Conservation (phyloP, 2,329 filamentous ascomycete genomes). For the Rhinocladiella mackenziei region DNA sequence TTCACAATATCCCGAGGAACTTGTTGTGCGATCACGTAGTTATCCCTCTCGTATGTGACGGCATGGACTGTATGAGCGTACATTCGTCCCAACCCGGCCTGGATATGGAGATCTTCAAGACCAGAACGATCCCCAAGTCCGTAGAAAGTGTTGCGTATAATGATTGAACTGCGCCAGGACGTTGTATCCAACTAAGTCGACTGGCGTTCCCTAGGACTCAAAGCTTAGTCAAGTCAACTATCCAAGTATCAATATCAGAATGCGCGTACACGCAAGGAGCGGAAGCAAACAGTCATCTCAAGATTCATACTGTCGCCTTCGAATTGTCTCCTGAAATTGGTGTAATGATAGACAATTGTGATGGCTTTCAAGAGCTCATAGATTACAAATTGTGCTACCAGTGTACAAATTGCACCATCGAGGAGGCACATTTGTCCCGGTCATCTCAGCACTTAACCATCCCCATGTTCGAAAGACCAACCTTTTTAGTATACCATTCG, state of each 20-base stretch:
- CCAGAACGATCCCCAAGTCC: constrained; percentile 25
- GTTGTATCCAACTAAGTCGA: constrained; percentile 27
- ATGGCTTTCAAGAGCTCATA: constrained; percentile 35
- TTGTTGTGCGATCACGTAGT: constrained; percentile 41
- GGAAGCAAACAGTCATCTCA: constrained; percentile 28
- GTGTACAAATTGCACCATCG: no score
- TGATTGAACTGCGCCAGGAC: constrained; percentile 28
- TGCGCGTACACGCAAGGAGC: constrained; percentile 25
- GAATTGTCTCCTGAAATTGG: constrained; percentile 32
- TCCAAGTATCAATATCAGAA: background rate
- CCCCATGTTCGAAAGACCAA: no score
- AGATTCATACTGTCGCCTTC: background rate
- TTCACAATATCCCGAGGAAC: constrained; percentile 31
- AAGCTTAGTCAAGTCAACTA: background rate
- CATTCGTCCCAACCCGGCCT: constrained; percentile 26
- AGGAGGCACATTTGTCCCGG: no score
- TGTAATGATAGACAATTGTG: constrained; percentile 37
- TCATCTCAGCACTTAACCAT: no score
- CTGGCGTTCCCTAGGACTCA: constrained; percentile 15
- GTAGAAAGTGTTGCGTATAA: constrained; percentile 24
- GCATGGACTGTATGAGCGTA: constrained; percentile 18
- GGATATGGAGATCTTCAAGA: constrained; percentile 30
- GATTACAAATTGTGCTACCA: constrained; percentile 31
- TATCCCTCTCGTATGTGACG: constrained; percentile 40
- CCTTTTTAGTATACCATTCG: no score